phyloP scores from a whole-genome alignment of 192 early-diverging fungal species.

The Chytriomyces confervae region DNA sequence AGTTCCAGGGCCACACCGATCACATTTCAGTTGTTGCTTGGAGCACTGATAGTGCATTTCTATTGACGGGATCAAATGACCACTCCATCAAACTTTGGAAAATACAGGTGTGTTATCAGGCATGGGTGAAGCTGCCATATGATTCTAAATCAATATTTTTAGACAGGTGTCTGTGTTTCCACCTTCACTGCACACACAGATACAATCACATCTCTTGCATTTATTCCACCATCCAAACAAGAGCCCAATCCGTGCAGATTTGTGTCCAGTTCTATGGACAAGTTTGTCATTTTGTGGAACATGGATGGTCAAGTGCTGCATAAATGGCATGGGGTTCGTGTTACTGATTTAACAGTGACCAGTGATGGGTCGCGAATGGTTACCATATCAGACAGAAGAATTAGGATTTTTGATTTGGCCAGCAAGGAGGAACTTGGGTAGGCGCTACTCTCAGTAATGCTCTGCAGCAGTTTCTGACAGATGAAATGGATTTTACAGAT shows the following conservation, averaged over 20 bases:
- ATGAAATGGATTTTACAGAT: slow-evolving; percentile 21
- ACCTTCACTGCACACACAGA: slow-evolving; percentile 77
- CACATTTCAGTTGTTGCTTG: slow-evolving; percentile 86
- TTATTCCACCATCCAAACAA: slow-evolving; percentile 56
- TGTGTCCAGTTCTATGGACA: slow-evolving; percentile 85
- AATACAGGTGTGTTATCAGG: slow-evolving; percentile 47
- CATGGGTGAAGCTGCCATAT: neutral
- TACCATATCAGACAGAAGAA: slow-evolving; percentile 70
- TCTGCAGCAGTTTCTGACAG: neutral
- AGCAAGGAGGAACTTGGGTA: slow-evolving; percentile 52
- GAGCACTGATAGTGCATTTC: slow-evolving; percentile 81
- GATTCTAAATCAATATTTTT: neutral
- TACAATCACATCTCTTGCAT: slow-evolving; percentile 80
- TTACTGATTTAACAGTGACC: slow-evolving; percentile 68
- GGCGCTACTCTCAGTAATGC: neutral
- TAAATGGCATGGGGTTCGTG: slow-evolving; percentile 65
- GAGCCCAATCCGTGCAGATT: slow-evolving; percentile 77
- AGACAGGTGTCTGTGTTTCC: slow-evolving; percentile 65
- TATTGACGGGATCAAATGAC: slow-evolving; percentile 86
- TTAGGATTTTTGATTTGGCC: slow-evolving; percentile 68
- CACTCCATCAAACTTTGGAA: slow-evolving; percentile 83
- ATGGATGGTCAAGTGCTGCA: slow-evolving; percentile 64
- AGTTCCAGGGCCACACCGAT: slow-evolving; percentile 65
- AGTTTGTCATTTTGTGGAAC: slow-evolving; percentile 73
- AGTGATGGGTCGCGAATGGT: slow-evolving; percentile 66